phyloP scores from a whole-genome alignment of 306 rosid species.

The Malus sieversii region DNA sequence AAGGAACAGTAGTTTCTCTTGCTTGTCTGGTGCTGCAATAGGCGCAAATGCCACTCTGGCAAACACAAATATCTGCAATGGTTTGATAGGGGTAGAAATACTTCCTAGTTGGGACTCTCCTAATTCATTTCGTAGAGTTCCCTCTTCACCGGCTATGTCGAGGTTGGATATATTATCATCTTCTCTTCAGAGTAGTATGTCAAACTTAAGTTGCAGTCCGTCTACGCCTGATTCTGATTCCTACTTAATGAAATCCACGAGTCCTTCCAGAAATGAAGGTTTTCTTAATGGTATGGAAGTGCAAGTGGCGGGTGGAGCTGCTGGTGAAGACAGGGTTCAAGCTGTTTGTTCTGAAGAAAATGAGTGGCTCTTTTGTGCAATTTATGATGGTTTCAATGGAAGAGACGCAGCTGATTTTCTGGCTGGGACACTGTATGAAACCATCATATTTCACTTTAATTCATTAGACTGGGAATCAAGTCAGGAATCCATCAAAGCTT shows the following conservation, averaged over 20 bases:
- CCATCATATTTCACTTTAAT: conserved; percentile 55
- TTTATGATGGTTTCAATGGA: conserved; percentile 95
- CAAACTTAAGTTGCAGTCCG: conserved; percentile 83
- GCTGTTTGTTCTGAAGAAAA: conserved; percentile 98
- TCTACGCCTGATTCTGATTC: conserved; percentile 66
- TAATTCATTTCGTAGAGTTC: conserved; percentile 72
- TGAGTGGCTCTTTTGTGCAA: conserved; percentile 96
- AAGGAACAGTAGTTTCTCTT: conserved; percentile 84
- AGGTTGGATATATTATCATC: conserved; percentile 73
- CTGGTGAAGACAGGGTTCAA: conserved; percentile 99
- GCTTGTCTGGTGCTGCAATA: conserved; percentile 96
- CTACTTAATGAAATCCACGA: conserved; percentile 38
- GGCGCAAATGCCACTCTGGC: conserved; percentile 95
- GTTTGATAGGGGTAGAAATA: conserved; percentile 78
- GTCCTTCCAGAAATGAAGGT: conserved; percentile 60
- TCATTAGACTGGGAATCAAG: conserved; percentile 52
- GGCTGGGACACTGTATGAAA: conserved; percentile 88
- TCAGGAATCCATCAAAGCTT: conserved; percentile 27
- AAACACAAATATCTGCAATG: conserved; percentile 92
- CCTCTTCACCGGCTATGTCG: conserved; percentile 69
- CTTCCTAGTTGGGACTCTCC: conserved; percentile 98
- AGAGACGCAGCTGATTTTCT: conserved; percentile 98
- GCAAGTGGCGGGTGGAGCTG: conserved; percentile 99
- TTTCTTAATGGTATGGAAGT: conserved; percentile 72
- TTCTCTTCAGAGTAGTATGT: conserved; percentile 69